A percentile compares a stretch with the other conserved stretches of the same genome.
phyloP scores from a whole-genome alignment of 1,139 yeast genomes.

The Tardiomyces blankii region DNA sequence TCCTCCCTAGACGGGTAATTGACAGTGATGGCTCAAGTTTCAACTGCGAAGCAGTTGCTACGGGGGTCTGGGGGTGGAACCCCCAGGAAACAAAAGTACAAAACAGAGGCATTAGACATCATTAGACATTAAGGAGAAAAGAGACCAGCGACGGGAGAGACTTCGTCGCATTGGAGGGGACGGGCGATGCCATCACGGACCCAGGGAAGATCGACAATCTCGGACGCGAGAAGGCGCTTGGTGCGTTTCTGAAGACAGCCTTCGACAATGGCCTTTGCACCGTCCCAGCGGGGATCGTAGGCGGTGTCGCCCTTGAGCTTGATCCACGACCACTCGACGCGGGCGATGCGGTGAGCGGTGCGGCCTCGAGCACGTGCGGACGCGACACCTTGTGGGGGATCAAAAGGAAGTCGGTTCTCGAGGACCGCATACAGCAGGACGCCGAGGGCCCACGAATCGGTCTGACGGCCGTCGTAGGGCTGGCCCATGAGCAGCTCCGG shows the following conservation, averaged over 20 bases:
- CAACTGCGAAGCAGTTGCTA: too few relatives aligned
- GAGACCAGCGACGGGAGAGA: background rate
- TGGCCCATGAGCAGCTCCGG: constrained; percentile 88
- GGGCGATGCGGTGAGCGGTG: constrained; percentile 82
- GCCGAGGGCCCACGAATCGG: constrained; percentile 93
- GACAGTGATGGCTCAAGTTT: too few relatives aligned
- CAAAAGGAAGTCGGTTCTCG: constrained; percentile 86
- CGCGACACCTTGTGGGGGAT: constrained; percentile 30
- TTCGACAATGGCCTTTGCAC: constrained; percentile 43
- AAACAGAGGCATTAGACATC: too few relatives aligned
- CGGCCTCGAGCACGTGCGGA: constrained; percentile 42
- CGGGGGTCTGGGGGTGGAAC: too few relatives aligned
- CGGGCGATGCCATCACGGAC: constrained; percentile 12
- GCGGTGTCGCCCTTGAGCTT: constrained; percentile 25
- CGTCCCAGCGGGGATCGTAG: constrained; percentile 27
- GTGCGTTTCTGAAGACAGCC: constrained; percentile 44
- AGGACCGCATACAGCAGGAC: constrained; percentile 74
- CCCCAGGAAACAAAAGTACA: too few relatives aligned
- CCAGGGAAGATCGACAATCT: constrained; percentile 30
- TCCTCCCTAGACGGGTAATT: too few relatives aligned
- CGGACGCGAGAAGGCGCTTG: constrained; percentile 32
- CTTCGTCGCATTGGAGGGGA: background rate
- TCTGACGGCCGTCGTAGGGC: constrained; percentile 78
- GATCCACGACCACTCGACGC: constrained; percentile 87
- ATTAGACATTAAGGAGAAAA: background rate